Evolutionary conservation across 2,329 filamentous ascomycete species (phyloP).

Genomic region (Trichophyton verrucosum): DNA sequence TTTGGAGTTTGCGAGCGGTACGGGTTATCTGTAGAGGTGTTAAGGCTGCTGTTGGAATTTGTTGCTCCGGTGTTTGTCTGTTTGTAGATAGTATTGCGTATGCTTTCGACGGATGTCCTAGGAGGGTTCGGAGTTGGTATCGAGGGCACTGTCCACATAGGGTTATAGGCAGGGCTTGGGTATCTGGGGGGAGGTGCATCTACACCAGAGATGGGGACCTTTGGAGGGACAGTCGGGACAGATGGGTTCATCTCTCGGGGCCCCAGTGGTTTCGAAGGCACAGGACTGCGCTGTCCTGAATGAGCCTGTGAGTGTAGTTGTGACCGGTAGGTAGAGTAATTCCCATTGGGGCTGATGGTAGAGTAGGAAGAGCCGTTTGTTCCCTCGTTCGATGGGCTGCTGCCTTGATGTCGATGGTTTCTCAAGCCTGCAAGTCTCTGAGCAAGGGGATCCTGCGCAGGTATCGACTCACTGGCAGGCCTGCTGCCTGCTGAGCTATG

Average conservation of each 20-base stretch:
- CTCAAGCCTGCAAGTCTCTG: conserved; percentile 32
- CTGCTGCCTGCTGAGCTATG: background rate
- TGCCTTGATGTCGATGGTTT: conserved; percentile 14
- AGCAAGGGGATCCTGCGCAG: conserved; percentile 26
- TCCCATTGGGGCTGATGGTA: conserved; percentile 4
- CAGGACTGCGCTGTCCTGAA: conserved; percentile 13
- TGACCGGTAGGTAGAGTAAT: conserved; percentile 15
- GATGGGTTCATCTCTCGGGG: conserved; percentile 33
- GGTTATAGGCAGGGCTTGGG: conserved; percentile 38
- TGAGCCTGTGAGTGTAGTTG: background rate
- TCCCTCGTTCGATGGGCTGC: background rate
- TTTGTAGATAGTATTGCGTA: conserved; percentile 20
- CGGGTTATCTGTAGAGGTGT: conserved; percentile 30
- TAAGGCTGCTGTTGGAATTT: conserved; percentile 22
- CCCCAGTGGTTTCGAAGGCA: conserved; percentile 25
- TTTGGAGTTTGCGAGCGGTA: conserved; percentile 36
- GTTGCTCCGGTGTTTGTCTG: conserved; percentile 9
- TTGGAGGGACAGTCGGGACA: conserved; percentile 30
- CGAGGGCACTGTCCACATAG: conserved; percentile 30
- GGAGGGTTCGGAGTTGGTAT: conserved; percentile 28
- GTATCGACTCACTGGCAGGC: background rate
- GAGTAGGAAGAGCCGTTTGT: background rate
- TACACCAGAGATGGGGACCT: conserved; percentile 26
- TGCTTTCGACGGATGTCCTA: conserved; percentile 31
- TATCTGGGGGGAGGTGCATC: conserved; percentile 34